Evolutionary conservation across 2,329 filamentous ascomycete genomes (phyloP).

Genomic region (Aspergillus japonicus): DNA sequence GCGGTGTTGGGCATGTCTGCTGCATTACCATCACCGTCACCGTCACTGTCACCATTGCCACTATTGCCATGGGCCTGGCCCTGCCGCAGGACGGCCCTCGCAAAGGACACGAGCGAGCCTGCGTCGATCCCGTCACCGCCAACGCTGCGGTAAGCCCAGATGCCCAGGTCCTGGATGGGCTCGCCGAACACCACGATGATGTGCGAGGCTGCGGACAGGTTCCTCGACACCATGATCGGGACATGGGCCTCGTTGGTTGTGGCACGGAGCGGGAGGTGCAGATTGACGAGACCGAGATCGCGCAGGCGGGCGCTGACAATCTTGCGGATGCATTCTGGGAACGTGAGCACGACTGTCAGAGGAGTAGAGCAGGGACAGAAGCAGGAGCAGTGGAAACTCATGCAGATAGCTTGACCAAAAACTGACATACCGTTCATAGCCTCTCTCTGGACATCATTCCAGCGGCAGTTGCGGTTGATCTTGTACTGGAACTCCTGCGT

Average conservation of each 20-base stretch:
- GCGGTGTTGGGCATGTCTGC: constrained; percentile 29
- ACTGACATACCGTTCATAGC: constrained; percentile 65
- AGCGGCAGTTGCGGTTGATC: constrained; percentile 68
- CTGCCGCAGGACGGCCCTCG: constrained; percentile 45
- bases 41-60: no score
- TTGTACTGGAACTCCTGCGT: constrained; percentile 73
- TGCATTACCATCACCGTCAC: neutral
- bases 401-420: neutral
- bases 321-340: constrained; percentile 53
- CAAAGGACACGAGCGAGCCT: constrained; percentile 69
- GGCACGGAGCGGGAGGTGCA: constrained; percentile 61
- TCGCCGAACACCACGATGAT: constrained; percentile 76
- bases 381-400: no score
- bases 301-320: constrained; percentile 64
- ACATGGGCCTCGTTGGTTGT: constrained; percentile 56
- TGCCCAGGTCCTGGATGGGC: constrained; percentile 66
- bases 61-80: neutral
- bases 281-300: constrained; percentile 57
- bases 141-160: constrained; percentile 69
- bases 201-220: constrained; percentile 58
- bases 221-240: constrained; percentile 64
- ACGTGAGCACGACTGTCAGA: neutral
- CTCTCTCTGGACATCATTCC: constrained; percentile 73
- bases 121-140: constrained; percentile 64
- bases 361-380: neutral